Conservation (phyloP, 345 rosid genomes). For the Syzygium grande region DNA sequence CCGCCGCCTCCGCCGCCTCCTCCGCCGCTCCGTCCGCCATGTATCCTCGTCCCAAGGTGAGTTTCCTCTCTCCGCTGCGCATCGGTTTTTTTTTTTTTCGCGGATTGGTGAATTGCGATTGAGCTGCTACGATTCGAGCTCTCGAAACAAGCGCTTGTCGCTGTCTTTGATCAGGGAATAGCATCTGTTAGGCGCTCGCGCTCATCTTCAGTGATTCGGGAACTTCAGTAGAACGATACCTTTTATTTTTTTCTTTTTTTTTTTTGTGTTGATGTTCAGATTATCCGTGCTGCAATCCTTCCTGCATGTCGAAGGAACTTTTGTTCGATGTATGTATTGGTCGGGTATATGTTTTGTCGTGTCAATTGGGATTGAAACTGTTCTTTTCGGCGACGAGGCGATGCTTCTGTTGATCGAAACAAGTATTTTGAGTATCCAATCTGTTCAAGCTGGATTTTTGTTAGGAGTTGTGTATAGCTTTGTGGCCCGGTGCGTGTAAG, state of each 20-base stretch:
- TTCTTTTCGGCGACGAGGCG: background rate
- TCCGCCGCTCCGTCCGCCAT: constrained; percentile 20
- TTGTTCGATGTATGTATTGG: background rate
- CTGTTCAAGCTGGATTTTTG: background rate
- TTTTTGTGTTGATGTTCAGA: background rate
- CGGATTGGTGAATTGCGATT: background rate
- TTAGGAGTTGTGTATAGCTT: background rate
- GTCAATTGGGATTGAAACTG: background rate
- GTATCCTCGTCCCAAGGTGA: constrained; percentile 47
- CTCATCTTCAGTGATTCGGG: background rate
- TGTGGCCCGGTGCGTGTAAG: background rate
- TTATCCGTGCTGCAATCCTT: background rate
- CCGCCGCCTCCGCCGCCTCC: constrained; percentile 11
- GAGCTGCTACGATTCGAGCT: background rate
- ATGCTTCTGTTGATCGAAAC: background rate
- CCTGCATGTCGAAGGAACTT: background rate
- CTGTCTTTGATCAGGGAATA: background rate
- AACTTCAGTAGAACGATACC: background rate
- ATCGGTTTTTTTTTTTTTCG: too few relatives aligned
- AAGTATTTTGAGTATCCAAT: background rate
- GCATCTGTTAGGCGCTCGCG: background rate
- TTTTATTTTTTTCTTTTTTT: too few relatives aligned
- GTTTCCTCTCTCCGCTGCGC: background rate
- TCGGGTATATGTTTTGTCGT: background rate
- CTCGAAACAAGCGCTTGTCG: background rate